Evolutionary conservation across 2,329 filamentous ascomycete genomes (phyloP), one percentile per base, ranked within the genome.

Genomic region (Leptographium procerum): DNA sequence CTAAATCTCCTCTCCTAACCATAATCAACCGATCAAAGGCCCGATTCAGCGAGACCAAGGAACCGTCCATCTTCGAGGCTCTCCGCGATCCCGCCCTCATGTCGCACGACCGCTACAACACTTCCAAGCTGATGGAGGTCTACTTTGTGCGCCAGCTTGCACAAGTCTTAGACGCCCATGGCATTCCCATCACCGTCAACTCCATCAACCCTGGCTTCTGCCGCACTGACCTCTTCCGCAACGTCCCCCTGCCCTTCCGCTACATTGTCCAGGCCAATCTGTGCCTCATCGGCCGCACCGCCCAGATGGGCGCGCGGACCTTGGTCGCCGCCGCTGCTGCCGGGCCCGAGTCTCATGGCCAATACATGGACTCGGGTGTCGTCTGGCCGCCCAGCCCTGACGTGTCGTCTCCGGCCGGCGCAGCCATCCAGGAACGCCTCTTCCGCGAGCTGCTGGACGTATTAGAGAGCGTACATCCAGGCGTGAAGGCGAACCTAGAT

Each of bases 401-500:
- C 61, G 72, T 72, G 2, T 57, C 65, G 56, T 72, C 74, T 6
- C 65, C 70, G 6, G 68, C 74, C 36, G 76, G 75, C 0, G 63
- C 65, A 43, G 57, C 66, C 56, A 60, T 67, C 57, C 73, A 72
- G 59, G 64, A 65, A 52, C 71, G 66, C 59, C 65, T 76, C 3
- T 79, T 71, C 65, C 68, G 64, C 19, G 75, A 80, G 67, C 61
- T 79, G 62, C 52, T 73, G 61, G 70, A 63, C 13, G 66, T 75
- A 24, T 57, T 80, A 33, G 75, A 79, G 55, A 67, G 56, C 3
- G 69, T 78, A 34, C 69, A 76, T 60, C 71, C 73, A 0, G 73
- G 72, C 0, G 64, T 76, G 16, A 66, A 62, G 9, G 62, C 64
- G 31, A 71, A 70, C 19, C 63, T 64, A 10, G 55, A 59, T 26